A percentile compares a stretch with the other conserved stretches of the same genome.
Evolutionary conservation across 2,329 filamentous ascomycete species (phyloP).

Genomic region (Monosporascus sp.): DNA sequence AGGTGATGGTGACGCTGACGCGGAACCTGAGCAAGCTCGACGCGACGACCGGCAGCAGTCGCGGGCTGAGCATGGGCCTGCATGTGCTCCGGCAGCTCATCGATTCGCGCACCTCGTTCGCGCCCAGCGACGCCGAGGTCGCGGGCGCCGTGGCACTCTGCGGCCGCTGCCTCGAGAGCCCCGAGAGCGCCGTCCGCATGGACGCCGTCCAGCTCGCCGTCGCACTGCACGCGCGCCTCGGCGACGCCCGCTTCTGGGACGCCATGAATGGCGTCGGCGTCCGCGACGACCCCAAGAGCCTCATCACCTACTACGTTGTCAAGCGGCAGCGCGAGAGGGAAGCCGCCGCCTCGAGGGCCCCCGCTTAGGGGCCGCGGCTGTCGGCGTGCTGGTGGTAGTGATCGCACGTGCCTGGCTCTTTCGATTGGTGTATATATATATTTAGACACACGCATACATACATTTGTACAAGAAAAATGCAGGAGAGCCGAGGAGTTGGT

Average conservation of each 20-base stretch:
- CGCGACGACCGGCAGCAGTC: conserved; percentile 38
- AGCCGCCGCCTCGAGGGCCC: not conserved
- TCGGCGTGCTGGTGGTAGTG: no score
- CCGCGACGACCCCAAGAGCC: conserved; percentile 66
- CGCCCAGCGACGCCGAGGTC: conserved; percentile 48
- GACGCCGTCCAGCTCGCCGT: conserved; percentile 78
- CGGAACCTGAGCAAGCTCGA: conserved; percentile 41
- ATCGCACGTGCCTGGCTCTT: not conserved
- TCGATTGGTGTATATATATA: not conserved
- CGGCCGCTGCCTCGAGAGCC: conserved; percentile 52
- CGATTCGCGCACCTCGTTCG: conserved; percentile 39
- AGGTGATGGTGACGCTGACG: conserved; percentile 52
- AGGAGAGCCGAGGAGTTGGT: no score
- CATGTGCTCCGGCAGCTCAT: conserved; percentile 58
- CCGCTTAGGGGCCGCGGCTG: no score
- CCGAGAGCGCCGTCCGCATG: conserved; percentile 60
- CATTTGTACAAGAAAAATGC: no score
- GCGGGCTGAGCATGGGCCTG: conserved; percentile 57
- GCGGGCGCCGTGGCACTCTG: conserved; percentile 44
- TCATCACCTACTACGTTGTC: conserved; percentile 78
- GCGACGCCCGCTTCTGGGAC: conserved; percentile 61
- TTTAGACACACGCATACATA: no score
- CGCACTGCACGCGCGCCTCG: conserved; percentile 58
- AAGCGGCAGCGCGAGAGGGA: conserved; percentile 55
- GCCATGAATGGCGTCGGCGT: conserved; percentile 49